Base-by-base conservation (phyloP, 129 eudicot genomes). In the Chrysanthemum lavandulifolium region DNA sequence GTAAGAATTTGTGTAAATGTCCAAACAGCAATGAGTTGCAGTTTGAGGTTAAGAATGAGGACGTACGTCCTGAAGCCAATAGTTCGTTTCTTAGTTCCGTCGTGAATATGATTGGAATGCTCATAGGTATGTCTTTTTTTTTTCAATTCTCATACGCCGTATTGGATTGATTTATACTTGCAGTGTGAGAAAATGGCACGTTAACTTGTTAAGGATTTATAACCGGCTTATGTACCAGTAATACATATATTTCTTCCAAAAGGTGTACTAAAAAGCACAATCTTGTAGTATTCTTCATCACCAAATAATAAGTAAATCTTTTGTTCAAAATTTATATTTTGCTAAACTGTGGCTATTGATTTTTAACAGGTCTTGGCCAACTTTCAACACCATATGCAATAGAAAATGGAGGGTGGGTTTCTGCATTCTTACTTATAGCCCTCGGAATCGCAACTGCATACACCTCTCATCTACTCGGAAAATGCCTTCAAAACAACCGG, bases 51-150 rank as follows among this genome's bases (percentile, higher is more conserved):
- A 56, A 65, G 52, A 54, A 75, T 61, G 78, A 78, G 67, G 78
- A 73, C 31, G 40, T 53, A 13, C 73, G 2, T 10, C 73, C 69
- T 0, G 77, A 66, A 48, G 78, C 78, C 12, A 82, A 75, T 40
- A 81, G 89, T 59, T 88, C 97, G 50, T 89, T 92, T 47, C 69
- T 83, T 79, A 92, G 89, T 67, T 83, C 94, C 1, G 96, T 86
- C 13, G 48, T 83, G 79, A 92, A 89, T 70, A 92, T 92, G 97
- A 73, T 67, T n/a, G 97, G 97, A 64, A 92, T 86, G 97, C 91
- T 92, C 64, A 86, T 92, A 76, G 97, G 97, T 92, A 81, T 60
- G 19, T 27, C 11, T 45, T 14, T 54, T 3, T 5, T 56, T 36
- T 45, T 12, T 3, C 55, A 43, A 0, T 36, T 36, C 45, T 36